phyloP scores from a whole-genome alignment of 345 rosid species.

The Melastoma malabathricum region DNA sequence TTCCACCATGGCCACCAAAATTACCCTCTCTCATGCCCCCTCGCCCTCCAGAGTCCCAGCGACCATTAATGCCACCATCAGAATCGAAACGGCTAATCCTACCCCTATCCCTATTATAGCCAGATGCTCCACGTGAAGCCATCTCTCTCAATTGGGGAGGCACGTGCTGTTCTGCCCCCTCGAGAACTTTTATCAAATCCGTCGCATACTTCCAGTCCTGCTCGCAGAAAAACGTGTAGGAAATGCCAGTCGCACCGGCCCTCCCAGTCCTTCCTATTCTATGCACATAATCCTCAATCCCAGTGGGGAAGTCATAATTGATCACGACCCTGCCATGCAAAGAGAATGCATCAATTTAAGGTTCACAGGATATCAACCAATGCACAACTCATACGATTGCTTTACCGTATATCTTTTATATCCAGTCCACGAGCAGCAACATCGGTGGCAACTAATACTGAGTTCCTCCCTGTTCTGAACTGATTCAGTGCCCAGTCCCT shows the following conservation, averaged over 20 bases:
- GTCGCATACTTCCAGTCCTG: constrained; percentile 80
- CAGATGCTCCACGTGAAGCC: constrained; percentile 66
- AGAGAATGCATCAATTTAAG: no score
- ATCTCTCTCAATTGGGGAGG: constrained; percentile 79
- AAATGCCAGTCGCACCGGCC: constrained; percentile 94
- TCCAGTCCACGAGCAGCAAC: constrained; percentile 98
- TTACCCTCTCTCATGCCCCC: constrained; percentile 33
- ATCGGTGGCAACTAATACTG: constrained; percentile 91
- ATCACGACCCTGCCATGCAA: constrained; percentile 58
- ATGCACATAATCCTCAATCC: constrained; percentile 95
- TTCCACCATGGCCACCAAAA: constrained; percentile 43
- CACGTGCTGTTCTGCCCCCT: constrained; percentile 85
- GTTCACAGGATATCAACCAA: neutral
- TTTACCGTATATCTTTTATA: constrained; percentile 79
- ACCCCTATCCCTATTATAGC: constrained; percentile 56
- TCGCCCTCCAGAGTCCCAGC: constrained; percentile 56
- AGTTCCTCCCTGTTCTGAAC: constrained; percentile 68
- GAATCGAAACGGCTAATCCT: constrained; percentile 64
- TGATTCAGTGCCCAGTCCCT: constrained; percentile 94
- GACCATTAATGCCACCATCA: constrained; percentile 28
- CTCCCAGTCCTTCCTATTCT: constrained; percentile 98
- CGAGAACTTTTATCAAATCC: constrained; percentile 76
- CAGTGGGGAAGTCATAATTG: constrained; percentile 87
- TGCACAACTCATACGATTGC: neutral
- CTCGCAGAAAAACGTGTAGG: constrained; percentile 87